phyloP scores from a whole-genome alignment of 2,329 filamentous ascomycete genomes.

The Cordyceps pruinosa region DNA sequence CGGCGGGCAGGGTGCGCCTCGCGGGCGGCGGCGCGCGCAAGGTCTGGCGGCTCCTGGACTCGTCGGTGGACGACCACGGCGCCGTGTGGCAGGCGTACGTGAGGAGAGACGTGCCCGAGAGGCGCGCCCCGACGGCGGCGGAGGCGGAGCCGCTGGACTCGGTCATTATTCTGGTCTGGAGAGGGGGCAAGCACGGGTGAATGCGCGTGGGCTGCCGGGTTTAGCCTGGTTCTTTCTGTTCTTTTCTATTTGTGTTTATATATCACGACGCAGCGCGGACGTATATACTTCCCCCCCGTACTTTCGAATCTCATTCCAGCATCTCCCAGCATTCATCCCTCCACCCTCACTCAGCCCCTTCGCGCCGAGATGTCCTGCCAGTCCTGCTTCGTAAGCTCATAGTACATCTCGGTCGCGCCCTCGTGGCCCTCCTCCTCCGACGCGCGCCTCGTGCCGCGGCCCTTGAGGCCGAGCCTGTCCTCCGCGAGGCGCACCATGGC shows the following conservation, averaged over 20 bases:
- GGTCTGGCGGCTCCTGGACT: constrained; percentile 37
- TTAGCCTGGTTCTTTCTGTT: neutral
- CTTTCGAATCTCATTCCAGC: neutral
- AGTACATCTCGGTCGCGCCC: constrained; percentile 20
- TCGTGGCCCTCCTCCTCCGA: neutral
- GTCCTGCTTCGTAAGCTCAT: constrained; percentile 18
- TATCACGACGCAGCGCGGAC: neutral
- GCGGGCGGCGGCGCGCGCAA: constrained; percentile 18
- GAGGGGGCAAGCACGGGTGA: constrained; percentile 16
- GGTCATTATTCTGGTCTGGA: constrained; percentile 36
- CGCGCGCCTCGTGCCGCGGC: constrained; percentile 15
- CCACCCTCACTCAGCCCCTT: neutral
- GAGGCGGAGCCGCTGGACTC: constrained; percentile 29
- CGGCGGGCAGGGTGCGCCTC: constrained; percentile 18
- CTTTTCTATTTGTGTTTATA: neutral
- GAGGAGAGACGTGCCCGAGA: constrained; percentile 22
- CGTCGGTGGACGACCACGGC: constrained; percentile 27
- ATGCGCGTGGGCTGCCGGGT: neutral
- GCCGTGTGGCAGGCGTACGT: constrained; percentile 42
- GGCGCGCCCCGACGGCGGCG: neutral
- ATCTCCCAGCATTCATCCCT: too few species aligned
- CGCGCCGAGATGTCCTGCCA: constrained; percentile 12
- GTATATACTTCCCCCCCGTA: neutral
- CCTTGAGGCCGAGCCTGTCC: constrained; percentile 19
- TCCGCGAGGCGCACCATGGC: constrained; percentile 20